These are phyloP conservation scores for Thermomucor indicae-seudaticae DNA, from an alignment of 371 early-diverging fungal genomes.

Conservation along the genomic window DNA sequence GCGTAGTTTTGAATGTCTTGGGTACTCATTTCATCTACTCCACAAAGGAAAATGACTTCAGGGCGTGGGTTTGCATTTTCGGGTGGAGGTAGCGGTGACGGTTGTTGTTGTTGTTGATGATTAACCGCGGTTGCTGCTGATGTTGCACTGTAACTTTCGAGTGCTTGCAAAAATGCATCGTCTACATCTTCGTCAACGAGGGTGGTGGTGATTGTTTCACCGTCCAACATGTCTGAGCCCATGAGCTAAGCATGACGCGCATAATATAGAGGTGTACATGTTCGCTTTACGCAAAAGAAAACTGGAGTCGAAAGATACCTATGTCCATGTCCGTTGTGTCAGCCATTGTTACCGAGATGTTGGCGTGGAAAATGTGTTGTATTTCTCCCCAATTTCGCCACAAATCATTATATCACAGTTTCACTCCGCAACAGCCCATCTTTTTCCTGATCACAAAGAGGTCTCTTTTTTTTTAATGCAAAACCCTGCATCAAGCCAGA, in stretches of 20 bases:
- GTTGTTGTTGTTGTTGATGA: neutral
- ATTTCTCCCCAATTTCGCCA: too few relatives aligned
- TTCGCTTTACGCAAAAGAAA: neutral
- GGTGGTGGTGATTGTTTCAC: neutral
- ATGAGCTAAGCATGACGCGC: neutral
- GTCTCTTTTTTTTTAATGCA: too few relatives aligned
- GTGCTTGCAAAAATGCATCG: neutral
- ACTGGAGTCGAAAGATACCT: neutral
- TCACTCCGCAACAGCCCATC: too few relatives aligned
- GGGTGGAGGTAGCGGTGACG: neutral
- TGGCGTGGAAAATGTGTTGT: slow-evolving; percentile 21
- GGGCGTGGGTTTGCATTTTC: slow-evolving; percentile 6
- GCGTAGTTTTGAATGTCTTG: slow-evolving; percentile 47
- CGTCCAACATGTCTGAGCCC: slow-evolving; percentile 1
- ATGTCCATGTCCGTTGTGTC: slow-evolving; percentile 2
- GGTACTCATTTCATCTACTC: slow-evolving; percentile 55
- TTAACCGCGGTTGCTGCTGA: neutral
- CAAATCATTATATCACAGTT: too few relatives aligned
- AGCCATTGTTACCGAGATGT: slow-evolving; percentile 70
- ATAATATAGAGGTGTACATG: neutral
- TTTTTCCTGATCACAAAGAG: too few relatives aligned
- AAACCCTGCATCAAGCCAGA: too few relatives aligned
- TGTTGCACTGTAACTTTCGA: neutral
- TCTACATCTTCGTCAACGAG: neutral
- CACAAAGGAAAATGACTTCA: slow-evolving; percentile 41